Percentiles rank a stretch among this genome's conserved stretches.
Evolutionary conservation across 116 monocot genomes (phyloP).

Genomic region (Zostera marina): DNA sequence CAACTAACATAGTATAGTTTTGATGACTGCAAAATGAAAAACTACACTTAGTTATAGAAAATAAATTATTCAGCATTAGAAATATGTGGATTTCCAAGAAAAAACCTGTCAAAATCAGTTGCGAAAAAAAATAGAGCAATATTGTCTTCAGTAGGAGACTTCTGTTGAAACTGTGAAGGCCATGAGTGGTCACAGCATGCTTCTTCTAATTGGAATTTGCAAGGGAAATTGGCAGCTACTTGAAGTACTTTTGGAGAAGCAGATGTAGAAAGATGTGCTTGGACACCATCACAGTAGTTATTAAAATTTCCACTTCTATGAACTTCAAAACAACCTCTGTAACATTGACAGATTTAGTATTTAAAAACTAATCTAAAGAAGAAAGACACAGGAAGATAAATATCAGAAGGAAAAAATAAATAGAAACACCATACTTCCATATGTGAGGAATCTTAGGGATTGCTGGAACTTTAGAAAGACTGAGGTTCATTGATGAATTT

Average conservation of each 20-base stretch:
- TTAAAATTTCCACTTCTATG: slow-evolving; percentile 23
- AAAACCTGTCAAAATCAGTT: slow-evolving; percentile 65
- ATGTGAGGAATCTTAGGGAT: slow-evolving; percentile 57
- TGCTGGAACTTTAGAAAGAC: slow-evolving; percentile 17
- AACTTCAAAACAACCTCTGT: slow-evolving; percentile 79
- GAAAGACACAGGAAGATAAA: neutral
- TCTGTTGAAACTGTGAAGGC: slow-evolving; percentile 47
- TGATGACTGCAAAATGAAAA: slow-evolving; percentile 45
- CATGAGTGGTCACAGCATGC: slow-evolving; percentile 33
- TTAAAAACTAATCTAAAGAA: neutral
- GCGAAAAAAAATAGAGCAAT: slow-evolving; percentile 95
- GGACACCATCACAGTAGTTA: slow-evolving; percentile 47
- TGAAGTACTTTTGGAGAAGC: slow-evolving; percentile 64
- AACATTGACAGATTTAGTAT: slow-evolving; percentile 3
- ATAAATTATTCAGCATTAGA: neutral
- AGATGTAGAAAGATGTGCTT: slow-evolving; percentile 74
- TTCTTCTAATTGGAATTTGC: slow-evolving; percentile 60
- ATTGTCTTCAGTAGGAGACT: slow-evolving; percentile 40
- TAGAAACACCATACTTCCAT: slow-evolving; percentile 68
- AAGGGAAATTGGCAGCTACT: slow-evolving; percentile 38
- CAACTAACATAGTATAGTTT: slow-evolving; percentile 56
- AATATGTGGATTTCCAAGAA: neutral
- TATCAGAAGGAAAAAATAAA: neutral
- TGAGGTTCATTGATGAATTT: slow-evolving; percentile 7
- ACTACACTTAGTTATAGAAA: neutral